phyloP scores from a whole-genome alignment of 2,329 filamentous ascomycete genomes.

The Nigrospora osmanthi region DNA sequence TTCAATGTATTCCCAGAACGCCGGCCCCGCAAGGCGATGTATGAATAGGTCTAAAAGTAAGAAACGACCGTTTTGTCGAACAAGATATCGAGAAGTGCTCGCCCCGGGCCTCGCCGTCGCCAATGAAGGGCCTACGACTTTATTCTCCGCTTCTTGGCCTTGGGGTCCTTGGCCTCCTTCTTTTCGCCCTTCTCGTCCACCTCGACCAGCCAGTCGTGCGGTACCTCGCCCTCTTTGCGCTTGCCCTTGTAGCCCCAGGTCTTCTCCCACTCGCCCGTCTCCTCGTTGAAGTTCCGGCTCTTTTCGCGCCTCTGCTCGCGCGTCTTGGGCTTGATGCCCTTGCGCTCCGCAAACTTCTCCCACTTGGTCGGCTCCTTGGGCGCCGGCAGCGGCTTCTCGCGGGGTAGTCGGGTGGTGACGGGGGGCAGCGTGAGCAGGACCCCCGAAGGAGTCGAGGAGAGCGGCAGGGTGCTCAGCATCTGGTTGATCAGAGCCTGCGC shows the following conservation, averaged over 20 bases:
- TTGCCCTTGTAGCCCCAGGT: constrained; percentile 93
- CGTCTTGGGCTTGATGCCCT: constrained; percentile 88
- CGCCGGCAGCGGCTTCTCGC: constrained; percentile 84
- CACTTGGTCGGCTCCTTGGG: constrained; percentile 84
- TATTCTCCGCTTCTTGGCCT: constrained; percentile 8
- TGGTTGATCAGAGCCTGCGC: constrained; percentile 90
- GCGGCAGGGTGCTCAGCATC: constrained; percentile 79
- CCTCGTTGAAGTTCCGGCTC: constrained; percentile 80
- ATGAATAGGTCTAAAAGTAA: neutral
- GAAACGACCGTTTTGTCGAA: neutral
- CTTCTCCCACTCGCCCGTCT: constrained; percentile 77
- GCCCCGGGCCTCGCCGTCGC: too few relatives aligned
- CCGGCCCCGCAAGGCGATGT: constrained; percentile 1
- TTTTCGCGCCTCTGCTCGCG: constrained; percentile 61
- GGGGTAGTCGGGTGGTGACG: constrained; percentile 64
- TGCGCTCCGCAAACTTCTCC: constrained; percentile 93
- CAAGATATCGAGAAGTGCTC: too few relatives aligned
- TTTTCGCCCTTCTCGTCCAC: constrained; percentile 64
- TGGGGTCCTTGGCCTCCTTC: constrained; percentile 36
- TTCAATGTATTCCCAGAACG: constrained; percentile 2
- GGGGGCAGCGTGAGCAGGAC: constrained; percentile 75
- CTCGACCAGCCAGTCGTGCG: constrained; percentile 87
- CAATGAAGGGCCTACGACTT: neutral
- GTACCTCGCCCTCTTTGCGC: constrained; percentile 63
- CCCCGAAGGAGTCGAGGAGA: constrained; percentile 59